Base-by-base conservation (phyloP, 495 filamentous ascomycete genomes). In the Oidiodendron maius region DNA sequence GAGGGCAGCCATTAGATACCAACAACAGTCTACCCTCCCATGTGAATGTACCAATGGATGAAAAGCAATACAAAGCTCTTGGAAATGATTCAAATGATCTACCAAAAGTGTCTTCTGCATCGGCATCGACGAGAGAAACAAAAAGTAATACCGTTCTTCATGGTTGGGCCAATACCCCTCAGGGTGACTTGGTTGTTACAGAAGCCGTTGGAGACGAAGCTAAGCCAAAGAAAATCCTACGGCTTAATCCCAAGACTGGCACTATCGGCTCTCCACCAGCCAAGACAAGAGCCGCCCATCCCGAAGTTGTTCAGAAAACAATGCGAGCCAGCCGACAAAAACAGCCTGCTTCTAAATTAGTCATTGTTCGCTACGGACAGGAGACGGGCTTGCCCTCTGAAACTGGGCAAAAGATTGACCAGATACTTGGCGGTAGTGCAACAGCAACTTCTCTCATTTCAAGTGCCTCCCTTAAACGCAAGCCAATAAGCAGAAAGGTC, bases 231-330 rank as follows among this genome's bases (percentile, higher is more conserved):
- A 78, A 74, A 39, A 26, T 78, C 0, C 51, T 77, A 17, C 58
- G 58, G 22, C 63, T 76, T 40, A 76, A 77, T 40, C 65, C 64
- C 12, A 67, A 66, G 28, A 77, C 74, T 8, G 74, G 75, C 21
- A 78, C 74, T 3, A 71, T 78, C 52, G 75, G 74, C n/a, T 71
- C 75, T 20, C 75, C 75, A 4, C 75, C 73, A 25, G 22, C 50
- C 25, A 58, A 53, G 24, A 59, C 56, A 37, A 22, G 30, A 3
- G 10, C 23, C 12, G 2, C 50, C 11, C 17, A 17, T 2, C 28
- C 12, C 10, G 41, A 37, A 15, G 36, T 23, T 17, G 17, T 5
- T 4, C 51, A 21, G n/a, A 56, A 41, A 23, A 48, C 40, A 21
- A 15, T 22, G 2, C 4, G 26, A 16, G 10, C 41, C 3, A 38